Conservation (phyloP, 345 rosid genomes). For the Arabidopsis suecica region DNA sequence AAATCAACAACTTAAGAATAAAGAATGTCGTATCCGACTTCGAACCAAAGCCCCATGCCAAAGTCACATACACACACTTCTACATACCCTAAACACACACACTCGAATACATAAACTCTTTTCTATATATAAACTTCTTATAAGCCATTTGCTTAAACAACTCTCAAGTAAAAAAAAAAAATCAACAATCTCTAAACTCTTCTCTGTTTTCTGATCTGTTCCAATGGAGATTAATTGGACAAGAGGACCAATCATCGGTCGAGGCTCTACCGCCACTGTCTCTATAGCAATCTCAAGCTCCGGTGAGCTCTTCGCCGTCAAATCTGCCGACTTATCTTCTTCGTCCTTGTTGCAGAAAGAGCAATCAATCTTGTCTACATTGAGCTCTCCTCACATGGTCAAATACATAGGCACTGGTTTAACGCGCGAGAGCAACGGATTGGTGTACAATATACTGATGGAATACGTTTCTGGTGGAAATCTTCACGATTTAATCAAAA, state of each 20-base stretch:
- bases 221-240: slow-evolving; percentile 52
- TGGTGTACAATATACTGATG: slow-evolving; percentile 65
- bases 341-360: slow-evolving; percentile 64
- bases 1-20: slow-evolving; percentile 24
- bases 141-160: slow-evolving; percentile 32
- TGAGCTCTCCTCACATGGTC: slow-evolving; percentile 65
- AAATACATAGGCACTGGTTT: slow-evolving; percentile 61
- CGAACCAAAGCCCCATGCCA: slow-evolving; percentile 35
- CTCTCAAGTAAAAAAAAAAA: too few relatives aligned
- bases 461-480: slow-evolving; percentile 74
- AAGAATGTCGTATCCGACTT: slow-evolving; percentile 40
- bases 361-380: slow-evolving; percentile 56
- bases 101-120: not conserved
- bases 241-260: slow-evolving; percentile 76
- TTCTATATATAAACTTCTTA: slow-evolving; percentile 22
- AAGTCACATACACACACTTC: slow-evolving; percentile 41
- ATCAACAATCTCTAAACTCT: not conserved
- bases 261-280: slow-evolving; percentile 81
- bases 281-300: slow-evolving; percentile 61
- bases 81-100: slow-evolving; percentile 23
- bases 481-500: slow-evolving; percentile 58
- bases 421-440: slow-evolving; percentile 41
- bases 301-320: slow-evolving; percentile 68
- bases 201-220: slow-evolving; percentile 32
- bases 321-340: slow-evolving; percentile 59